A percentile compares a stretch with the other conserved stretches of the same genome.
phyloP scores from a whole-genome alignment of 352 stramenopile genomes.

The Albugo candida region DNA sequence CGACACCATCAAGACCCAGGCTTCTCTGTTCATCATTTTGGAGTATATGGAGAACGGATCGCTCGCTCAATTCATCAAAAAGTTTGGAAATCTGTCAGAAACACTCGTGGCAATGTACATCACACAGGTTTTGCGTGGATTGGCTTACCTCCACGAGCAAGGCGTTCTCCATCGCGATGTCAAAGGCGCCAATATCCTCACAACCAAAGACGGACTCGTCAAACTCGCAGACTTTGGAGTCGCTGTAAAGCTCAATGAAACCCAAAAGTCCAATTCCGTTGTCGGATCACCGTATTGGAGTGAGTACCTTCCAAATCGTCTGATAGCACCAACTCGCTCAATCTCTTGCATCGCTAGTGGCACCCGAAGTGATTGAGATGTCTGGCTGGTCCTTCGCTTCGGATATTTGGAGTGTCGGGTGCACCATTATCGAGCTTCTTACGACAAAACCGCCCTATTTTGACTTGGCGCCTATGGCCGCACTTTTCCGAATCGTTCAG shows the following conservation, averaged over 20 bases:
- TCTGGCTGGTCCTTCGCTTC: conserved; percentile 78
- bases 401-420: conserved; percentile 90
- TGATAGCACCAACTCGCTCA: neutral
- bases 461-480: conserved; percentile 77
- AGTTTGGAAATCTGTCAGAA: conserved; percentile 83
- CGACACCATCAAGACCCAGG: conserved; percentile 81
- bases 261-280: conserved; percentile 77
- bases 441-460: conserved; percentile 88
- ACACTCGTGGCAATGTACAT: conserved; percentile 84
- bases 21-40: conserved; percentile 68
- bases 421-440: conserved; percentile 88
- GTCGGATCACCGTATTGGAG: conserved; percentile 92
- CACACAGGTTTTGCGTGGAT: conserved; percentile 76
- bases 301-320: conserved; percentile 12
- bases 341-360: conserved; percentile 37
- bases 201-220: conserved; percentile 80
- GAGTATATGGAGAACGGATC: conserved; percentile 91
- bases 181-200: conserved; percentile 87
- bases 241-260: conserved; percentile 74
- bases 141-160: conserved; percentile 83
- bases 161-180: conserved; percentile 86
- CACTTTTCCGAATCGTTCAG: conserved; percentile 85
- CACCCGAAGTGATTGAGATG: conserved; percentile 93
- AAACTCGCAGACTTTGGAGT: conserved; percentile 89
- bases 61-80: conserved; percentile 84